These are phyloP conservation scores for Vigna trinervia DNA, from an alignment of 306 rosid genomes.

Conservation along the genomic window DNA sequence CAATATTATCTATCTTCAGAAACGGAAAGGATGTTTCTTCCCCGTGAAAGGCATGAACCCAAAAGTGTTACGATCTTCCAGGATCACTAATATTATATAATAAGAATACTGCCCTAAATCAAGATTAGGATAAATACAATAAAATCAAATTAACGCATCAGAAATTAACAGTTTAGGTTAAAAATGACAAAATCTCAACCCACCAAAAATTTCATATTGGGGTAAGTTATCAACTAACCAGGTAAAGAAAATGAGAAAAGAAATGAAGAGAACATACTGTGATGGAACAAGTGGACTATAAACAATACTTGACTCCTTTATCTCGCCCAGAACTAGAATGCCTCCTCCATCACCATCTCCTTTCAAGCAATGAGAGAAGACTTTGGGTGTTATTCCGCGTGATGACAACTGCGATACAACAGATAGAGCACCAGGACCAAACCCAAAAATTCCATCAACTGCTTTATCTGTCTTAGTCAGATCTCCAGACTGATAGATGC, in stretches of 20 bases:
- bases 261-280: slow-evolving; percentile 73
- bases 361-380: slow-evolving; percentile 92
- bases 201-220: not conserved
- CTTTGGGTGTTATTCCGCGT: slow-evolving; percentile 82
- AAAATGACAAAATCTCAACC: slow-evolving; percentile 1
- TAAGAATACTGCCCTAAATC: slow-evolving; percentile 27
- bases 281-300: slow-evolving; percentile 95
- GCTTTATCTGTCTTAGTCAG: slow-evolving; percentile 89
- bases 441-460: slow-evolving; percentile 94
- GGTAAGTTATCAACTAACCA: not conserved
- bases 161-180: not conserved
- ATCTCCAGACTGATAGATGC: slow-evolving; percentile 81
- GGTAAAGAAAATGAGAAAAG: slow-evolving; percentile 36
- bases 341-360: slow-evolving; percentile 96
- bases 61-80: not conserved
- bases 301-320: slow-evolving; percentile 89
- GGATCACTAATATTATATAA: slow-evolving; percentile 6
- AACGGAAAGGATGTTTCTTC: not conserved
- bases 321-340: slow-evolving; percentile 96
- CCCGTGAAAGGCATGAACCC: not conserved
- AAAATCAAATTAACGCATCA: slow-evolving; percentile 3
- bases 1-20: slow-evolving; percentile 34
- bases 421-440: slow-evolving; percentile 88
- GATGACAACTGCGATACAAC: slow-evolving; percentile 87
- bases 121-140: not conserved